Evolutionary conservation across 2,329 filamentous ascomycete genomes (phyloP), one percentile per base, ranked within the genome.

Genomic region (Aspergillus tubingensis): DNA sequence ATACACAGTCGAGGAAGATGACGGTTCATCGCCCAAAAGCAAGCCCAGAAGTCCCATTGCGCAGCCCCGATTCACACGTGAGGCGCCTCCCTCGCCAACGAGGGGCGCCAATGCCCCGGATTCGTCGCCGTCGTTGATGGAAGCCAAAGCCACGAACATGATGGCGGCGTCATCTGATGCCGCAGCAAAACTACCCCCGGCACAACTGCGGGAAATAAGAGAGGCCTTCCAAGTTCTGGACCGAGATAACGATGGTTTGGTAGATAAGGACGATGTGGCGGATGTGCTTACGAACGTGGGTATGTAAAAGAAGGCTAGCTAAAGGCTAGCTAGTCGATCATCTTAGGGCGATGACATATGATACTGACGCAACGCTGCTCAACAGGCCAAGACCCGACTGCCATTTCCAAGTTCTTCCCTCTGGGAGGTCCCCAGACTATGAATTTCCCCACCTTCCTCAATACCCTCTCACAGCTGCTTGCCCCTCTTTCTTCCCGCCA

Each of bases 221-320:
- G 94, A 98, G 73, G 92, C 90, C 0, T 99, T 98, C 76, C 91
- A 96, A 76, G 92, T 97, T 61, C 83, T 99, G 50, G 95, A 98
- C 76, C 85, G 91, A 62, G 89, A 95, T 76, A 93, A 92, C 70
- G 92, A 95, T 71, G 93, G 94, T 17, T 81, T 86, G 54, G 88
- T 99, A 62, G 90, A 89, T 66, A 85, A 90, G 61, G 90, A 94
- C 21, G 92, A 96, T 73, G 88, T 99, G 5, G 87, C 87, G 15
- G 91, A 96, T 69, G 96, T 96, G 85, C 84, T 99, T 32, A 86
- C 85, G 61, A 92, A 96, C 71, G 83, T 97, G 52, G 93, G 90
- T 91, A 79, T 50, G 74, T 67, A 41, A 3, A 19, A 8, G 10
- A 21, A 47, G 32, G 32, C 23, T 6, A 15, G 3, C 5, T 30